A percentile compares a stretch with the other conserved stretches of the same genome.
Evolutionary conservation across 1,284 basidiomycete genomes (phyloP).

Genomic region (Neolentinus lepideus): DNA sequence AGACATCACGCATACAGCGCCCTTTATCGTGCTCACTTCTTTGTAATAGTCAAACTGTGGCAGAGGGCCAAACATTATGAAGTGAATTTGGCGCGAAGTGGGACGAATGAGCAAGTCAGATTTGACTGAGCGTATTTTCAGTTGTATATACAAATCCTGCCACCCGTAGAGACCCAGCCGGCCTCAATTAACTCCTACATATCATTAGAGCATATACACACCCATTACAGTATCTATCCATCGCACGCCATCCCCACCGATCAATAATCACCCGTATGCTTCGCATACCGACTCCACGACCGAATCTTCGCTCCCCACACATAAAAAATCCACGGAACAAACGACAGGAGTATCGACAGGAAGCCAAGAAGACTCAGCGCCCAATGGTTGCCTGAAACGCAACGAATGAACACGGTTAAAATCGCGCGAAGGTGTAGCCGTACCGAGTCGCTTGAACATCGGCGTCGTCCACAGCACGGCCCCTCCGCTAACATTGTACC

Average conservation of each 20-base stretch:
- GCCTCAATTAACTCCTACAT: too few species aligned
- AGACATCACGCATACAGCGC: too few species aligned
- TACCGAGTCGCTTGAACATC: neutral
- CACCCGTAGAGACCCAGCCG: too few species aligned
- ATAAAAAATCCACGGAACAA: neutral
- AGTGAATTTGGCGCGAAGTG: neutral
- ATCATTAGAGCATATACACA: too few species aligned
- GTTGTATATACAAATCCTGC: too few species aligned
- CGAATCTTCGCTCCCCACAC: neutral
- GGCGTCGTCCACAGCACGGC: neutral
- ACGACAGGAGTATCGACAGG: neutral
- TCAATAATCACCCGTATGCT: neutral
- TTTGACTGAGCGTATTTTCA: too few species aligned
- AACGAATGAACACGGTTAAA: neutral
- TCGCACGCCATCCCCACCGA: too few species aligned
- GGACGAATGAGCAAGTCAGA: too few species aligned
- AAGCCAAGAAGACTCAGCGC: neutral
- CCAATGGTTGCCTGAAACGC: neutral
- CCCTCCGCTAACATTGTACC: neutral
- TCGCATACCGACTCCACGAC: neutral
- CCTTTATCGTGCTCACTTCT: too few species aligned
- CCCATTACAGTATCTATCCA: too few species aligned
- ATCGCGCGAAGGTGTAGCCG: neutral
- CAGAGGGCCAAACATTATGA: neutral
- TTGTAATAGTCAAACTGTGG: too few species aligned